phyloP scores from a whole-genome alignment of 2,329 filamentous ascomycete species.

The Hymenoscyphus scutula region DNA sequence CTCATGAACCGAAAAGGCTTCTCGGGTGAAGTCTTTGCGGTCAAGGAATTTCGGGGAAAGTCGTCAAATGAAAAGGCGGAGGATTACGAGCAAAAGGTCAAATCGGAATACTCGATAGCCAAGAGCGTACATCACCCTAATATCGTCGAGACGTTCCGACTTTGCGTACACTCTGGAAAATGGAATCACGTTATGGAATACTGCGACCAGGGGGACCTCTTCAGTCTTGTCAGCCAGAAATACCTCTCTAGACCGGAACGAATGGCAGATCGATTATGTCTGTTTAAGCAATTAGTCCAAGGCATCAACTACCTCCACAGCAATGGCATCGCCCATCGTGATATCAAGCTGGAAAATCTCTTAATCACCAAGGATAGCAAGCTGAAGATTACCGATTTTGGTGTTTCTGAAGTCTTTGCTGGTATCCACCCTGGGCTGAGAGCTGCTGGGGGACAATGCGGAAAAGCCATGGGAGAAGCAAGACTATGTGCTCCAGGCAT shows the following conservation, averaged over 20 bases:
- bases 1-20: conserved; percentile 71
- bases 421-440: conserved; percentile 78
- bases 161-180: conserved; percentile 71
- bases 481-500: conserved; percentile 75
- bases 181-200: conserved; percentile 96
- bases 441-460: conserved; percentile 70
- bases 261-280: conserved; percentile 68
- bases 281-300: conserved; percentile 86
- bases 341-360: conserved; percentile 87
- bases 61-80: conserved; percentile 65
- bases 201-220: conserved; percentile 79
- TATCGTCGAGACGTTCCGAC: conserved; percentile 70
- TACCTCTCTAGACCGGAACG: conserved; percentile 65
- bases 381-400: conserved; percentile 90
- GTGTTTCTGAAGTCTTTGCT: conserved; percentile 81
- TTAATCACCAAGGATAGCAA: conserved; percentile 76
- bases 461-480: conserved; percentile 67
- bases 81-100: conserved; percentile 86
- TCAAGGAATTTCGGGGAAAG: conserved; percentile 82
- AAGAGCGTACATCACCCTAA: conserved; percentile 85
- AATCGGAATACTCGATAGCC: conserved; percentile 84
- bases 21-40: conserved; percentile 68
- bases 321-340: conserved; percentile 84
- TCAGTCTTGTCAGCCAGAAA: conserved; percentile 67
- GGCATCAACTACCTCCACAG: conserved; percentile 79